These are phyloP conservation scores for Trametes coccinea DNA, from an alignment of 768 basidiomycete species.

Conservation along the genomic window DNA sequence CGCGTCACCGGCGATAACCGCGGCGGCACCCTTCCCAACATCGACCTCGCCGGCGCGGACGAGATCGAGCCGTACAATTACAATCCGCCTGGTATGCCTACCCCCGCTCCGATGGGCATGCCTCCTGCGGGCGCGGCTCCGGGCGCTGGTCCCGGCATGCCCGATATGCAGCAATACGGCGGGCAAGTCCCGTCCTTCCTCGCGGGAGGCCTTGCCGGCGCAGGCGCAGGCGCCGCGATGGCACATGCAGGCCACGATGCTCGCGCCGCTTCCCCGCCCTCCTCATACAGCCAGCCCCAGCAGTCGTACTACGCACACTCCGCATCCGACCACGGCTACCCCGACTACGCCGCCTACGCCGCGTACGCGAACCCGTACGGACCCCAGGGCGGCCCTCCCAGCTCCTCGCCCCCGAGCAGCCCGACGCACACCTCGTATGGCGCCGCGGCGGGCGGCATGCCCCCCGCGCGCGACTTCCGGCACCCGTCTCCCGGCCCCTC, in stretches of 20 bases:
- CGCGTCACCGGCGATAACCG: slow-evolving; percentile 35
- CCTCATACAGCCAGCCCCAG: slow-evolving; percentile 23
- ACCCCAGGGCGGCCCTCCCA: slow-evolving; percentile 2
- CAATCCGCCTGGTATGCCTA: slow-evolving; percentile 18
- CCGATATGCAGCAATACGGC: slow-evolving; percentile 33
- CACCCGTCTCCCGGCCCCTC: slow-evolving; percentile 31
- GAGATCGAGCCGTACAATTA: slow-evolving; percentile 28
- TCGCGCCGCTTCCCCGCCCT: slow-evolving; percentile 14
- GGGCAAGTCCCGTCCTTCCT: slow-evolving; percentile 24
- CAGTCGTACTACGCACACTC: slow-evolving; percentile 25
- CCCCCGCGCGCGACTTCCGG: slow-evolving; percentile 23
- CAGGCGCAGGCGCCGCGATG: slow-evolving; percentile 19
- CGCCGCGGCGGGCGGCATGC: slow-evolving; percentile 6
- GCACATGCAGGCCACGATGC: background rate
- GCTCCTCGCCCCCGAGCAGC: slow-evolving; percentile 7
- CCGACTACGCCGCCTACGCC: slow-evolving; percentile 25
- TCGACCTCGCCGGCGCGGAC: slow-evolving; percentile 24
- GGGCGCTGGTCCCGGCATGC: slow-evolving; percentile 9
- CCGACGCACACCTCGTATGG: slow-evolving; percentile 16
- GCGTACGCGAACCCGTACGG: slow-evolving; percentile 18
- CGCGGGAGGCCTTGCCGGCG: slow-evolving; percentile 29
- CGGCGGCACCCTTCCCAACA: slow-evolving; percentile 23
- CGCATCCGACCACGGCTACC: slow-evolving; percentile 25
- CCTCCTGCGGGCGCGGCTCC: background rate
- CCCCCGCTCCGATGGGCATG: background rate